Evolutionary conservation across 2,329 filamentous ascomycete species (phyloP).

Genomic region (Leptographium radiaticola): DNA sequence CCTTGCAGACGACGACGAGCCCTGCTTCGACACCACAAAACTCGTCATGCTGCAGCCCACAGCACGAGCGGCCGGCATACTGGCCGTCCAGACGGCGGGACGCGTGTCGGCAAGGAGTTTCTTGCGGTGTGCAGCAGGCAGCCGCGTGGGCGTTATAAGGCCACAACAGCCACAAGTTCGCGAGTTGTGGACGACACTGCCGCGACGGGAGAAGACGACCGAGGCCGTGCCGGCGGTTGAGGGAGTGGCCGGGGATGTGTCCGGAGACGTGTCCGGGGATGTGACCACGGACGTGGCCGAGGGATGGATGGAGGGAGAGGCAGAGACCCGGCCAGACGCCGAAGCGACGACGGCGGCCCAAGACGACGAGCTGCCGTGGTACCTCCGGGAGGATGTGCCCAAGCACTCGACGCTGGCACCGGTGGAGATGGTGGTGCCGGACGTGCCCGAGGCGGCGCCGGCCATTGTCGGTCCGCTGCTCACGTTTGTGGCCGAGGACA

Average conservation of each 20-base stretch:
- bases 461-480: slow-evolving; percentile 59
- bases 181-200: neutral
- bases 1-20: neutral
- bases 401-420: slow-evolving; percentile 35
- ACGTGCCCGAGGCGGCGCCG: slow-evolving; percentile 55
- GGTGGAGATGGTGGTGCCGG: slow-evolving; percentile 31
- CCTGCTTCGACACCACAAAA: neutral
- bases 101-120: neutral
- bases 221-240: neutral
- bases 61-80: slow-evolving; percentile 4
- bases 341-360: neutral
- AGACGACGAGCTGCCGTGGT: slow-evolving; percentile 45
- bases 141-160: no score
- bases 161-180: neutral
- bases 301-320: neutral
- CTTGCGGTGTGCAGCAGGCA: neutral
- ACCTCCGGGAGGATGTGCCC: slow-evolving; percentile 60
- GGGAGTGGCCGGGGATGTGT: neutral
- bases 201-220: neutral
- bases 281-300: neutral
- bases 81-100: neutral
- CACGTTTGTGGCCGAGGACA: slow-evolving; percentile 66
- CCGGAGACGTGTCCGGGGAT: neutral
- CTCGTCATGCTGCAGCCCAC: slow-evolving; percentile 6
- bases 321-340: neutral